These are phyloP conservation scores for Fraxinus excelsior DNA, from an alignment of 257 asterid genomes.

Conservation along the genomic window DNA sequence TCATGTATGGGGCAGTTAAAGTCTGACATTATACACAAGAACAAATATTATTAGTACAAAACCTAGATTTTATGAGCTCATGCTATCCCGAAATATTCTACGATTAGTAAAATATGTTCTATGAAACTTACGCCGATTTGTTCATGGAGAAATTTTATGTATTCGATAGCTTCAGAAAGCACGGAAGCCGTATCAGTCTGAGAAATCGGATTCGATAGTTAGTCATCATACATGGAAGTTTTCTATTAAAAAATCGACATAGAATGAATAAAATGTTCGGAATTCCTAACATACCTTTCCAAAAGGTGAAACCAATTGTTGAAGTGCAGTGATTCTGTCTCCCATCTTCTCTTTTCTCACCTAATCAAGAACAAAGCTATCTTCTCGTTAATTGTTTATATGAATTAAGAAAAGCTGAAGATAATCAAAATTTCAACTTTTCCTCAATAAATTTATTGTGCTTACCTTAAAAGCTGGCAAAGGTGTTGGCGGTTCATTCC, in stretches of 20 bases:
- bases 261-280: conserved; percentile 30
- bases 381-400: conserved; percentile 25
- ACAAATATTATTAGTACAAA: background rate
- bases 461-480: conserved; percentile 80
- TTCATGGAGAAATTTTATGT: conserved; percentile 81
- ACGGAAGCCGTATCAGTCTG: conserved; percentile 99
- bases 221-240: background rate
- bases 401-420: conserved; percentile 18
- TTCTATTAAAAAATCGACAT: background rate
- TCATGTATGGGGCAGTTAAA: conserved; percentile 76
- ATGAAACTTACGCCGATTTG: conserved; percentile 74
- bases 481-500: conserved; percentile 63
- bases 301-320: conserved; percentile 91
- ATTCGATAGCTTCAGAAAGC: conserved; percentile 85
- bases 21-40: conserved; percentile 42
- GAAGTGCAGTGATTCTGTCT: conserved; percentile 91
- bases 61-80: background rate
- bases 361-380: conserved; percentile 39
- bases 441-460: background rate
- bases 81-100: background rate
- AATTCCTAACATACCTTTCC: conserved; percentile 63
- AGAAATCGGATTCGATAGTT: background rate
- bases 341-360: conserved; percentile 95
- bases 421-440: conserved; percentile 5
- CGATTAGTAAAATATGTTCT: background rate